Evolutionary conservation across 305 asterid genomes (phyloP).

Genomic region (Solanum hybrid): DNA sequence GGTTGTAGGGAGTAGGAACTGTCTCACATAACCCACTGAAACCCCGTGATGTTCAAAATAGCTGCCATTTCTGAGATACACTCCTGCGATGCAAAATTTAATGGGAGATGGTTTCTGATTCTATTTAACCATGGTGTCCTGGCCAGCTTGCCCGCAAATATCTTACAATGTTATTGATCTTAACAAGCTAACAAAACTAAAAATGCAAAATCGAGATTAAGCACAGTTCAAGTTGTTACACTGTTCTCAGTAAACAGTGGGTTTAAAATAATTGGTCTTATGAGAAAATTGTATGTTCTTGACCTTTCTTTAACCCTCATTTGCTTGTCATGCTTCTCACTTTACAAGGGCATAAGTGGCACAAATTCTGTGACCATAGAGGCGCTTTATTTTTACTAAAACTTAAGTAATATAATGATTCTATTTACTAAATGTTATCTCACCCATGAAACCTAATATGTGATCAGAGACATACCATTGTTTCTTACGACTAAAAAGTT

Average conservation of each 20-base stretch:
- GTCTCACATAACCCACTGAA: not conserved
- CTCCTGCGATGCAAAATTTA: not conserved
- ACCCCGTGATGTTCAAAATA: not conserved
- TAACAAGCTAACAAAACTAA: not conserved
- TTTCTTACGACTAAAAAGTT: constrained; percentile 38
- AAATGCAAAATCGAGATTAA: not conserved
- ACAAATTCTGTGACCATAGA: not conserved
- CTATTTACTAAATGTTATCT: constrained; percentile 3
- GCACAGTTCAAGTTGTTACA: not conserved
- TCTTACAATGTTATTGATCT: not conserved
- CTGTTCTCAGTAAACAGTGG: not conserved
- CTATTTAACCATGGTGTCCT: not conserved
- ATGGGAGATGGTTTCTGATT: not conserved
- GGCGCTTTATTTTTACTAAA: not conserved
- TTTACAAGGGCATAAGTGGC: not conserved
- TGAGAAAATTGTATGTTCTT: not conserved
- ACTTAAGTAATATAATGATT: not conserved
- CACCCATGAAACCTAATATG: constrained; percentile 8
- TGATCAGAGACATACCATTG: constrained; percentile 35
- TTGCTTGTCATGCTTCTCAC: not conserved
- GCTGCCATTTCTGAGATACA: not conserved
- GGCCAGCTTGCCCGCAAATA: not conserved
- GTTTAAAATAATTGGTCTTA: not conserved
- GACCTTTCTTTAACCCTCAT: not conserved
- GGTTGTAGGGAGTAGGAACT: not conserved